phyloP scores from a whole-genome alignment of 2,329 filamentous ascomycete species.

The Lomentospora prolificans region DNA sequence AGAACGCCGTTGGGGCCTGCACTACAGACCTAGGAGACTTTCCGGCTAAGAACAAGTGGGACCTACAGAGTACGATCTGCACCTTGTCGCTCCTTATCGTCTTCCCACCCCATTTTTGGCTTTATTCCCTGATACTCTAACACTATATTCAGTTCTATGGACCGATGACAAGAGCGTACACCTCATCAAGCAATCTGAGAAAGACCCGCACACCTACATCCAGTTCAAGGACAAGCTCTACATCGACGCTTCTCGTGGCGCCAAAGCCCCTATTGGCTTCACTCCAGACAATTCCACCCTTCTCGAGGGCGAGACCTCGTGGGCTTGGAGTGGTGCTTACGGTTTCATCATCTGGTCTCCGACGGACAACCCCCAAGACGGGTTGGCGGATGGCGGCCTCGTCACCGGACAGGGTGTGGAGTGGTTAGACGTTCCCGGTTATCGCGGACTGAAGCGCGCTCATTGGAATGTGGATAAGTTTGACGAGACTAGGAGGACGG shows the following conservation, averaged over 20 bases:
- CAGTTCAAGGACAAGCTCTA: slow-evolving; percentile 7
- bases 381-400: background rate
- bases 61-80: background rate
- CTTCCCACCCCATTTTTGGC: background rate
- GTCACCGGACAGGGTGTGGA: slow-evolving; percentile 5
- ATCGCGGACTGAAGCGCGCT: slow-evolving; percentile 4
- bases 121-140: background rate
- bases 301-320: slow-evolving; percentile 2
- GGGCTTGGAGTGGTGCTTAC: slow-evolving; percentile 5
- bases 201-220: background rate
- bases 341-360: slow-evolving; percentile 6
- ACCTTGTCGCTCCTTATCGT: background rate
- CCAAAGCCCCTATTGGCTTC: slow-evolving; percentile 5
- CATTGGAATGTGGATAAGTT: slow-evolving; percentile 6
- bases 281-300: slow-evolving; percentile 7
- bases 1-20: background rate
- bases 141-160: slow-evolving; percentile 1
- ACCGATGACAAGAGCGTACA: slow-evolving; percentile 2
- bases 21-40: slow-evolving; percentile 6
- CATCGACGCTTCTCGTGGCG: slow-evolving; percentile 6
- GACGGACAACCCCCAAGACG: background rate
- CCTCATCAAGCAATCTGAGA: background rate
- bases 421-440: background rate
- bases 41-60: slow-evolving; percentile 4
- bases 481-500: slow-evolving; percentile 3